Conservation (phyloP, 805 yeast genomes). For the Lipomyces chichibuensis region DNA sequence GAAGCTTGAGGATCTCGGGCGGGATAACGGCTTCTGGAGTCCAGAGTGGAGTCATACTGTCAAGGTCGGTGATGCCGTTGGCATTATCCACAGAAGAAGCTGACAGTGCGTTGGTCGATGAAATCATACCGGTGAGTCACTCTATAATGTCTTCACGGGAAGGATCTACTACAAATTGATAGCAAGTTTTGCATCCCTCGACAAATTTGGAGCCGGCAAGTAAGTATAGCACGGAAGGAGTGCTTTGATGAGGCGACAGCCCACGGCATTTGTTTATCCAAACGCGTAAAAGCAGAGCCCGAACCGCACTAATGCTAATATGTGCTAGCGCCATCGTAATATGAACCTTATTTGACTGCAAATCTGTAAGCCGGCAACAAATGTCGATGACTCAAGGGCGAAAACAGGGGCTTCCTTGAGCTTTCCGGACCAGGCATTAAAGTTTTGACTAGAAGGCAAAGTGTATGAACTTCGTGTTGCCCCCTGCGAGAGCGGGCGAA, state of each 20-base stretch:
- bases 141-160: not conserved
- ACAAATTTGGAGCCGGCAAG: not conserved
- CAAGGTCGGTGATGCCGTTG: not conserved
- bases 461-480: too few relatives aligned
- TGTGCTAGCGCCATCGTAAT: too few relatives aligned
- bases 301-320: too few relatives aligned
- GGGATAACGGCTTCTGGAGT: constrained; percentile 51
- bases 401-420: too few relatives aligned
- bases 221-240: not conserved
- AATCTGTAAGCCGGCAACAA: too few relatives aligned
- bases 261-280: not conserved
- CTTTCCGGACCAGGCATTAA: too few relatives aligned
- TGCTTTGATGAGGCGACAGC: too few relatives aligned
- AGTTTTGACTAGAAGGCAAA: too few relatives aligned
- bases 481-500: too few relatives aligned
- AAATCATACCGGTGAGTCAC: not conserved
- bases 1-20: constrained; percentile 38
- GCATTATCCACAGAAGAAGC: not conserved
- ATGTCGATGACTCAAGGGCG: too few relatives aligned
- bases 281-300: not conserved
- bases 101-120: not conserved
- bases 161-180: not conserved
- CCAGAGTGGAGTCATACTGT: constrained; percentile 10
- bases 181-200: not conserved
- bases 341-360: too few relatives aligned